A percentile compares a stretch with the other conserved stretches of the same genome.
phyloP scores from a whole-genome alignment of 208 protist genomes.

The Phytomonas sp. region DNA sequence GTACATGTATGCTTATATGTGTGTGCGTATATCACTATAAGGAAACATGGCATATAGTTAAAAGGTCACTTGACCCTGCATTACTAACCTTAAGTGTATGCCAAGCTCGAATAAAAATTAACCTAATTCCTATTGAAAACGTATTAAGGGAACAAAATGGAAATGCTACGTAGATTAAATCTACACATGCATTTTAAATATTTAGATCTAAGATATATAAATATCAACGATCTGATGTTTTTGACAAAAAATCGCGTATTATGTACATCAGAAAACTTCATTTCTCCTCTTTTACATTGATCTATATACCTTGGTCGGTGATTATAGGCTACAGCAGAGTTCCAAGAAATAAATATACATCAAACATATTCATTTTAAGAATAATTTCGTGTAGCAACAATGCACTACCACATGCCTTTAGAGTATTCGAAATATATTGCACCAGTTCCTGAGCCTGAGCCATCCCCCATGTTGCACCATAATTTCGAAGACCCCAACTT shows the following conservation, averaged over 20 bases:
- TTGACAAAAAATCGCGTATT: neutral
- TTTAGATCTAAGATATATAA: neutral
- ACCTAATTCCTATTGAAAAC: too few relatives aligned
- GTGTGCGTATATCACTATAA: slow-evolving; percentile 1
- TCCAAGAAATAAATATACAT: slow-evolving; percentile 2
- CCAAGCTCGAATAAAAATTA: too few relatives aligned
- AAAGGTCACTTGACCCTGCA: neutral
- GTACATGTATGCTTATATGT: slow-evolving; percentile 1
- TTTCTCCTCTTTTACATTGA: neutral
- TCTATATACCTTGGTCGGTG: neutral
- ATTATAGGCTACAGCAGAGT: neutral
- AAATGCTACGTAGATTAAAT: too few relatives aligned
- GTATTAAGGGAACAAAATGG: too few relatives aligned
- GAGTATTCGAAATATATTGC: neutral
- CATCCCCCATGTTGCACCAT: slow-evolving; percentile 30
- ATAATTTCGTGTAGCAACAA: neutral
- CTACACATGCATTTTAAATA: neutral
- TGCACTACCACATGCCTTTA: neutral
- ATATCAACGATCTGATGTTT: neutral
- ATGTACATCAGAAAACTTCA: neutral
- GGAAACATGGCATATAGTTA: neutral
- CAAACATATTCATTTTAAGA: slow-evolving; percentile 1
- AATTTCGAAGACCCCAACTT: slow-evolving; percentile 42
- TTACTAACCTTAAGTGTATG: neutral
- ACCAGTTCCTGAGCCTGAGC: slow-evolving; percentile 9